Base-by-base conservation (phyloP, 192 early-diverging fungal species). In the Mortierella alpina region DNA sequence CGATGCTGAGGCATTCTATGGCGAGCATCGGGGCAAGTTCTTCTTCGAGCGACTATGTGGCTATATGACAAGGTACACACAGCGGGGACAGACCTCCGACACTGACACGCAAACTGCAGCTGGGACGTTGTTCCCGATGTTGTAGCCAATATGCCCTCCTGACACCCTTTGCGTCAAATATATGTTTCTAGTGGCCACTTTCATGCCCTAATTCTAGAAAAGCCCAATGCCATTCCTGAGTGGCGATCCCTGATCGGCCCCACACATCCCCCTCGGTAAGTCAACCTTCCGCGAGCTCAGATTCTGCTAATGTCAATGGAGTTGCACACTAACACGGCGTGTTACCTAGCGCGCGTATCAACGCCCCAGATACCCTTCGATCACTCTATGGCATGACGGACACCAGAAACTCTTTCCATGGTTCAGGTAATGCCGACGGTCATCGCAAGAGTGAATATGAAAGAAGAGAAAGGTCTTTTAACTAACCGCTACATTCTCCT, bases 351-450 rank as follows among this genome's bases (percentile, higher is more conserved):
- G 91, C 92, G 68, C 86, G 90, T 22, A 80, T 92, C 2, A 40
- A 76, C 59, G 83, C 84, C 6, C 89, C 88, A 23, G 22, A 72
- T 40, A 88, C 88, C 10, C 68, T 92, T 17, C 81, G 92, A 20
- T 86, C 92, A 10, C 66, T 86, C 5, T 93, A 87, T 71, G 93
- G 92, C 2, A 65, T 94, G 72, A 93, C 91, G 0, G 93, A 94
- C 67, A 93, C 93, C 3, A 58, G 92, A 23, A 93, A 93, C 67
- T 92, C 91, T 1, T 92, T 92, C 50, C 93, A 94, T 72, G 93
- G 93, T 0, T 92, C 91, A 52, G 89, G 89, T 90, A 87, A 57
- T 12, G 12, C 10, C 10, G 7, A 20, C 10, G 12, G 2, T 39
- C 44, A 40, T 14, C 15, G 7, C 39, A 17, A 0, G 17, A 63